Conservation (phyloP, 805 yeast species). For the Starmera amethionina region DNA sequence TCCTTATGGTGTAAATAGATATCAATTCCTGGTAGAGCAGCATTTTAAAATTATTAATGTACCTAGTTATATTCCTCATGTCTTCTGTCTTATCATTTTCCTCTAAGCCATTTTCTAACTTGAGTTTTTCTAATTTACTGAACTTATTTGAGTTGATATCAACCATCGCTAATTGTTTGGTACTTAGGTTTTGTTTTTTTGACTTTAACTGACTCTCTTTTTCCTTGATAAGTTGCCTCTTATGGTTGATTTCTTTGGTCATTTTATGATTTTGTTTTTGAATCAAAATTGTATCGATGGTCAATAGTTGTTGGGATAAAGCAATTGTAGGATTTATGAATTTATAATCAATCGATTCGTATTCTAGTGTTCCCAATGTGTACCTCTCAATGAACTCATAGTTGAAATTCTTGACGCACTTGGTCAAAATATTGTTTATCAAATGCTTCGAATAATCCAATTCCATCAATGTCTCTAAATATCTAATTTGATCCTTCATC, state of each 20-base stretch:
- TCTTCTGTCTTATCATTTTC: conserved; percentile 3
- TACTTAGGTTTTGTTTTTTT: background rate
- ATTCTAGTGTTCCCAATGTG: background rate
- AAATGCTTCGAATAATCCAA: conserved; percentile 1
- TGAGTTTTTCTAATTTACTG: too few species aligned
- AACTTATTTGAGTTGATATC: too few species aligned
- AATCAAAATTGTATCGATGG: conserved; percentile 12
- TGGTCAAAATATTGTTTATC: conserved; percentile 8
- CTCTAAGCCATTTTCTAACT: background rate
- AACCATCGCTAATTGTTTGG: background rate
- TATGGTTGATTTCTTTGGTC: conserved; percentile 3
- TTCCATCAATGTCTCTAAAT: conserved; percentile 5
- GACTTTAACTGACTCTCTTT: background rate
- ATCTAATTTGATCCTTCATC: conserved; percentile 8
- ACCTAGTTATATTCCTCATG: conserved; percentile 9
- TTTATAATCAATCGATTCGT: background rate
- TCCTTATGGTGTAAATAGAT: conserved; percentile 10
- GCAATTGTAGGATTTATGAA: conserved; percentile 11
- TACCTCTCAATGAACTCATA: conserved; percentile 3
- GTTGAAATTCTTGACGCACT: conserved; percentile 9
- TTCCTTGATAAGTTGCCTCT: background rate
- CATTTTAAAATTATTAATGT: conserved; percentile 13
- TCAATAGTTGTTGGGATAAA: conserved; percentile 13
- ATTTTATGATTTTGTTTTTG: conserved; percentile 9
- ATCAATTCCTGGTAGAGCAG: conserved; percentile 16